Evolutionary conservation across 2,329 filamentous ascomycete species (phyloP).

Genomic region (Exophiala spinifera): DNA sequence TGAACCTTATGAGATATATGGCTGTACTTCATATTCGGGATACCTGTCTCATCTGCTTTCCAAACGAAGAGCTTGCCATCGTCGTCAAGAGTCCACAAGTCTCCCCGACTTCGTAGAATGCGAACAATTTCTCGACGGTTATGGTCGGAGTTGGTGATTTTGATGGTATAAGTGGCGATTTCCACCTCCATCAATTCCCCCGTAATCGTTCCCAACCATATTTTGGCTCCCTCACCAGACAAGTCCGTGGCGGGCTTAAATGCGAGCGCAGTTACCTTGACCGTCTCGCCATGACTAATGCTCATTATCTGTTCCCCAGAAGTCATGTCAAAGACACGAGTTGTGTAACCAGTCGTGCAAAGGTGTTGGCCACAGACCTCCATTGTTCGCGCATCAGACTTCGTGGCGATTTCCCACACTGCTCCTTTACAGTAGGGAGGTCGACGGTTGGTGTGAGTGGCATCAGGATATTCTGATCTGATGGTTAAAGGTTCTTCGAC

Average conservation of each 20-base stretch:
- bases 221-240: conserved; percentile 71
- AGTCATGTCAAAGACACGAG: conserved; percentile 79
- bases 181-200: conserved; percentile 91
- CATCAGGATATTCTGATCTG: conserved; percentile 72
- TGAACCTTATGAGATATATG: conserved; percentile 76
- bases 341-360: conserved; percentile 82
- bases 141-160: conserved; percentile 70
- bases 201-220: conserved; percentile 88
- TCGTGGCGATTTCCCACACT: conserved; percentile 72
- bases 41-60: conserved; percentile 70
- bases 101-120: conserved; percentile 80
- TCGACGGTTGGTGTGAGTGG: conserved; percentile 77
- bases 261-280: conserved; percentile 74
- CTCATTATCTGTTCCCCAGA: conserved; percentile 81
- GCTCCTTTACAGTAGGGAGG: conserved; percentile 72
- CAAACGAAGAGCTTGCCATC: conserved; percentile 83
- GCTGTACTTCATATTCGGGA: conserved; percentile 70
- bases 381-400: conserved; percentile 81
- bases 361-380: conserved; percentile 85
- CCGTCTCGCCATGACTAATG: conserved; percentile 76
- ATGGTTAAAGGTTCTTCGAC: conserved; percentile 51
- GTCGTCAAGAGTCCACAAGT: conserved; percentile 93
- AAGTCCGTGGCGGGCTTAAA: conserved; percentile 81
- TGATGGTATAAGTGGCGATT: conserved; percentile 67
- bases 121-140: conserved; percentile 74